Base-by-base conservation (phyloP, 164 flowering plant genomes). In the Stephania yunnanensis region DNA sequence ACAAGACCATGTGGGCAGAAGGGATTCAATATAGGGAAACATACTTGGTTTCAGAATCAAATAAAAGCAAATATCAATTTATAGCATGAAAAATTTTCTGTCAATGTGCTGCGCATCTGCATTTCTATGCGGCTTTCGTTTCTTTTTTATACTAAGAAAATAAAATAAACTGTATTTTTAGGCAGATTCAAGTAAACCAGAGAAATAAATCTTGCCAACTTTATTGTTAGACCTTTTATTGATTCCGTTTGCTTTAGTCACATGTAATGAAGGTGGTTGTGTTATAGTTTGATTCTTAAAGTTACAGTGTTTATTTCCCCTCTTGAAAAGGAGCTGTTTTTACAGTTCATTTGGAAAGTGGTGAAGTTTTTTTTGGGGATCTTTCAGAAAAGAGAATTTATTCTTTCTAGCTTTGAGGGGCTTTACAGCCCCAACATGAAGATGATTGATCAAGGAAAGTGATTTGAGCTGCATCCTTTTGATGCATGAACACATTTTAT, bases 1-100 rank as follows among this genome's bases (percentile, higher is more conserved):
- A 36, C 42, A 36, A 84, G 80, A 83, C 85, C 89, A 85, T 73
- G 81, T 83, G 89, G 81, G 83, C 76, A 52, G 74, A 52, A 83
- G 76, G 74, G 69, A 17, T 78, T 44, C 46, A 66, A 73, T 80
- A 65, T 76, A 74, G 48, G n/a, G 29, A 50, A 69, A 69, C 48
- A 46, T 52, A 69, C 7, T 44, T 69, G 66, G 20, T 19, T 44
- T 69, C 36, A 69, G 22, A 36, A 46, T 46, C 22, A 2, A 69
- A 44, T 69, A 48, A 44, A 44, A 44, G n/a, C 48, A 69, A 36
- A 36, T 46, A 48, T 69, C 48, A 44, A 69, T 42, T 17, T 44
- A 44, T 69, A 44, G 46, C 15, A 69, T 5, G 13, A n/a, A 31
- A 42, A 61, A 61, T 61, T 22, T 58, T 17, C 9, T 7, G n/a